Evolutionary conservation across 192 early-diverging fungal species (phyloP).

Genomic region (Funneliformis mosseae): DNA sequence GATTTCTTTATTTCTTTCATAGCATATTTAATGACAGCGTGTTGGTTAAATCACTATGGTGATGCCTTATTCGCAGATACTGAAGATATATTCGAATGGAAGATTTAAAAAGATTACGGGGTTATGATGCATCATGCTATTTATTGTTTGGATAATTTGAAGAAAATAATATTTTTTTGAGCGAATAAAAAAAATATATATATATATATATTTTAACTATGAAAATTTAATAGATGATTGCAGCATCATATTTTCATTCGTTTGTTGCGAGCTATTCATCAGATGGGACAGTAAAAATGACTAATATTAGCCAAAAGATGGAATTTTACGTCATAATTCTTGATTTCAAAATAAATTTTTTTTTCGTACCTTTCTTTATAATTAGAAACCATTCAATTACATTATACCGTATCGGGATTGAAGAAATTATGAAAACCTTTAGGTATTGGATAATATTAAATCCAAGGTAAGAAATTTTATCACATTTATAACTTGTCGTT

Average conservation of each 20-base stretch:
- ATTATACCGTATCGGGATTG: constrained; percentile 11
- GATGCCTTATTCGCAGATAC: constrained; percentile 19
- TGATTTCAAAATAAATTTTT: not conserved
- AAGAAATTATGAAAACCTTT: not conserved
- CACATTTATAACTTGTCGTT: not conserved
- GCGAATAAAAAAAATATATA: not conserved
- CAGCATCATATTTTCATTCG: constrained; percentile 25
- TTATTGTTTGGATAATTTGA: constrained; percentile 23
- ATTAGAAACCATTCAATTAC: constrained; percentile 32
- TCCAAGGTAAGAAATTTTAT: constrained; percentile 8
- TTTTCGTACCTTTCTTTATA: not conserved
- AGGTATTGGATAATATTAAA: constrained; percentile 28
- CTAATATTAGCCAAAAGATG: constrained; percentile 24
- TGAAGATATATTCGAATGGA: constrained; percentile 33
- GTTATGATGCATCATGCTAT: constrained; percentile 16
- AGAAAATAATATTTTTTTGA: not conserved
- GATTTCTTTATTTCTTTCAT: no score
- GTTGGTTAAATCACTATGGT: constrained; percentile 24
- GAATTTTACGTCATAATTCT: not conserved
- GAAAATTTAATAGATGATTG: not conserved
- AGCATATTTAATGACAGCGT: constrained; percentile 2
- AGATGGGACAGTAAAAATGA: constrained; percentile 24
- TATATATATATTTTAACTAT: not conserved
- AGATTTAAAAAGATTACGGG: constrained; percentile 31
- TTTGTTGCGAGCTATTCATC: constrained; percentile 31